Evolutionary conservation across 306 rosid genomes (phyloP), one percentile per base, ranked within the genome.

Genomic region (Medicago arabica): DNA sequence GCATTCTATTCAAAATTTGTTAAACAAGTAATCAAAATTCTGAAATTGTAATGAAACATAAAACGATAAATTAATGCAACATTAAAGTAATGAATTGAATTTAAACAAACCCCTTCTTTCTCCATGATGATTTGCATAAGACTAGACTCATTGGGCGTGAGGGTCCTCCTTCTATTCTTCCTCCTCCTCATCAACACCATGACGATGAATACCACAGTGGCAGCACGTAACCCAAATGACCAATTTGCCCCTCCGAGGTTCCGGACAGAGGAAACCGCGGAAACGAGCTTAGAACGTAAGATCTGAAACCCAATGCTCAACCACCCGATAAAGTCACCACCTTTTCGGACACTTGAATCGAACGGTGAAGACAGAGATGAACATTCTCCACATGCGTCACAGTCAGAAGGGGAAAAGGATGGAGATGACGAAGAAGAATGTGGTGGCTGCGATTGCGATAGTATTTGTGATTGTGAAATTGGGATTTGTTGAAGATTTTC

Each of bases 21-120:
- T 71, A 38, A 28, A 34, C 39, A 63, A 75, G 19, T 16, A 62
- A 34, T 10, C 16, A 40, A 72, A 28, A 55, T 63, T 49, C 11
- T 9, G 50, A 41, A 53, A 43, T 54, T 65, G 19, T 8, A 43
- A 34, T 40, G 14, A 75, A 75, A 83, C 67, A 80, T 46, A 61
- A 70, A 67, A 70, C 63, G 63, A 77, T 25, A 50, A 23, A 50
- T 43, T 4, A 59, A 15, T 49, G 68, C 46, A 49, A 67, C 4
- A 39, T 65, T 19, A 66, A 66, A 66, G 53, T 12, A n/a, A 17
- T 34, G 38, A 34, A 34, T 14, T 39, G 19, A 18, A 63, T 16
- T 4, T 3, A 43, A 19, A 23, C 85, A 3, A 82, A 93, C 98
- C 96, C 74, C 75, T 7, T 93, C 96, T 82, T 86, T 93, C 75